These are phyloP conservation scores for Penicillium sp. DNA, from an alignment of 2,329 filamentous ascomycete species.

Conservation along the genomic window DNA sequence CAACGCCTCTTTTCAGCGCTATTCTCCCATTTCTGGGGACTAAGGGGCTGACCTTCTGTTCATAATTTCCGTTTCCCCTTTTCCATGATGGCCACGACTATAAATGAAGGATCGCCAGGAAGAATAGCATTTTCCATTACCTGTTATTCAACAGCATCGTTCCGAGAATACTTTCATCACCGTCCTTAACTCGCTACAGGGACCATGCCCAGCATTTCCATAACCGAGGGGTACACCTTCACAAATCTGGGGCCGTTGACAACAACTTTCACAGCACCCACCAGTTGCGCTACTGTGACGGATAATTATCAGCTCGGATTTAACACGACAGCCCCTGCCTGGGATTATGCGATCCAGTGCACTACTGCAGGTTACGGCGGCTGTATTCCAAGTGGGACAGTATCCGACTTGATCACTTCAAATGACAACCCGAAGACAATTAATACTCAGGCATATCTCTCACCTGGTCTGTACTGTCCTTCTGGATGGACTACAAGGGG, in stretches of 20 bases:
- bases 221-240: conserved; percentile 6
- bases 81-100: too few relatives aligned
- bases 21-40: too few relatives aligned
- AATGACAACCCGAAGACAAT: not conserved
- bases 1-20: too few relatives aligned
- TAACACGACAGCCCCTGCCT: not conserved
- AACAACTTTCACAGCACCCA: conserved; percentile 11
- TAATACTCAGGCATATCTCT: conserved; percentile 6
- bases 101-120: too few relatives aligned
- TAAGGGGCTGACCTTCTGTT: too few relatives aligned
- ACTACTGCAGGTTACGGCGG: not conserved
- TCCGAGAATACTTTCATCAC: too few relatives aligned
- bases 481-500: conserved; percentile 16
- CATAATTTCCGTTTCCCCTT: too few relatives aligned
- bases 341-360: not conserved
- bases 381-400: conserved; percentile 1
- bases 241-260: conserved; percentile 11
- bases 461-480: conserved; percentile 16
- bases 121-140: too few relatives aligned
- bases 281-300: conserved; percentile 5
- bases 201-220: not conserved
- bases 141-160: too few relatives aligned
- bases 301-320: not conserved
- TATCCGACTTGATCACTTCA: not conserved
- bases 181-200: too few relatives aligned